These are phyloP conservation scores for Ceratobasidium sp. DNA, from an alignment of 1,284 basidiomycete genomes.

Conservation along the genomic window DNA sequence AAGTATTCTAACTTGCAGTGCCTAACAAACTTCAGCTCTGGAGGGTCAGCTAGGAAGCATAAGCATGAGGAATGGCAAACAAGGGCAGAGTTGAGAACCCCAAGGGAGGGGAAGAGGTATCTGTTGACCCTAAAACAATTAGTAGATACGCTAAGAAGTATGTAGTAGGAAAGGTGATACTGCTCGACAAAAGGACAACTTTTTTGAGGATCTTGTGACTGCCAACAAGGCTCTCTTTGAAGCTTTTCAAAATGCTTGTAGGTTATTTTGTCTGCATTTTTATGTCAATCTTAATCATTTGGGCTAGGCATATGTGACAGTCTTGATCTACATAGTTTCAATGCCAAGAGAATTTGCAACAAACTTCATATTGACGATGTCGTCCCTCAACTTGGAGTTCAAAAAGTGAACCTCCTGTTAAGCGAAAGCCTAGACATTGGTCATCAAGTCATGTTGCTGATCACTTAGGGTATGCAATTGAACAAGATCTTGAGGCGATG, in stretches of 20 bases:
- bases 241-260: background rate
- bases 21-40: too few species aligned
- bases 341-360: background rate
- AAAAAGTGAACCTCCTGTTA: background rate
- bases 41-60: too few species aligned
- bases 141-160: background rate
- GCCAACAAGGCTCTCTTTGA: background rate
- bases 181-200: background rate
- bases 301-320: background rate
- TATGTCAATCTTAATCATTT: background rate
- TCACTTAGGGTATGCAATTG: background rate
- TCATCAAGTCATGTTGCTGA: background rate
- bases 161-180: background rate
- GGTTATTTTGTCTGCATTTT: background rate
- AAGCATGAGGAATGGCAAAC: background rate
- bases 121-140: background rate
- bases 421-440: background rate
- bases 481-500: background rate
- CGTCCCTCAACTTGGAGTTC: background rate
- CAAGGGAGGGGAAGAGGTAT: background rate
- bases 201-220: background rate
- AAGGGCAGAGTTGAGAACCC: background rate
- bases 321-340: background rate
- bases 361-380: background rate
- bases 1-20: too few species aligned